Evolutionary conservation across 2,329 filamentous ascomycete genomes (phyloP), one percentile per base, ranked within the genome.

Genomic region (Alternaria sp.): DNA sequence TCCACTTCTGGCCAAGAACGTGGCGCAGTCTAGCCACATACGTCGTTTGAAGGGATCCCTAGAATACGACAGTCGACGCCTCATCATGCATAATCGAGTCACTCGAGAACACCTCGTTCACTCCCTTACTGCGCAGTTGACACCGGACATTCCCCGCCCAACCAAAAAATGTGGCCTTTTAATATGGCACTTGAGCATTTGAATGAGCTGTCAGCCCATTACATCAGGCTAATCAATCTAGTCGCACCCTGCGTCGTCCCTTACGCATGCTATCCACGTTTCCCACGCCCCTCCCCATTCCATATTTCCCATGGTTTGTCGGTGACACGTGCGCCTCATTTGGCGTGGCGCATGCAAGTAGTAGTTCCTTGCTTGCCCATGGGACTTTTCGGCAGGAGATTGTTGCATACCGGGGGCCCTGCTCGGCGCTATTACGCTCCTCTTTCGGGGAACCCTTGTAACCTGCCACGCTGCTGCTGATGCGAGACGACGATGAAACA

Each of bases 401-500:
- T 49, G 36, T 30, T 30, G 38, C 51, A 34, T 36, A 12, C 28
- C 49, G 34, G 34, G 34, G 38, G 18, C 43, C 51, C 12, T 41
- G 28, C 5, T 56, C 44, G 53, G 56, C 52, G 39, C 46, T 57
- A 61, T 44, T 46, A 44, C 60, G 22, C 22, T 22, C 22, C 22
- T 22, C 22, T 22, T 22, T 22, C 22, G 53, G 52, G 42, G 46
- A 24, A 16, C 46, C 39, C 54, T 52, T 38, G 51, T 48, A 56
- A 20, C 12, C 26, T 11, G 46, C 30, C 30, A 36, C 46, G 18
- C 22, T 34, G 46, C 46, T 41, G 16, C 46, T 41, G 16, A 41
- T 59, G 63, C 72, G 75, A 74, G 71, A 77, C 74, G 61, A n/a
- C 51, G 44, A 48, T 76, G 74, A 77, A 77, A 77, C 75, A 70